These are phyloP conservation scores for Cantharellus anzutake DNA, from an alignment of 768 basidiomycete species.

Conservation along the genomic window DNA sequence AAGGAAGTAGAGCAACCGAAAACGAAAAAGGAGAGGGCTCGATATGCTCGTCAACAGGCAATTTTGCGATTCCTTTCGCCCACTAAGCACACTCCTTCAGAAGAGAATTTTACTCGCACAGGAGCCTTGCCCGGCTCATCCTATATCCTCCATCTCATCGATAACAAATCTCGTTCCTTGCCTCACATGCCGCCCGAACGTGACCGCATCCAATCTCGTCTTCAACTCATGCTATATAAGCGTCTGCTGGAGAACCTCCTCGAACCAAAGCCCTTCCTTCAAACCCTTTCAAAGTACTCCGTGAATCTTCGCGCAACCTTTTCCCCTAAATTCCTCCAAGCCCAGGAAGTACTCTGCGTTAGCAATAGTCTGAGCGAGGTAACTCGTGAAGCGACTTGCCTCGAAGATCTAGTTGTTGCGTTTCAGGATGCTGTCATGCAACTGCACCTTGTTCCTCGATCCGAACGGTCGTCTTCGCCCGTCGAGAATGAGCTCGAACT, in stretches of 20 bases:
- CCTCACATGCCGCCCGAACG: conserved; percentile 16
- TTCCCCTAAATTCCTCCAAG: background rate
- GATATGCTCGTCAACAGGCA: too few species aligned
- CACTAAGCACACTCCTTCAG: too few species aligned
- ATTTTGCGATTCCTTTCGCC: too few species aligned
- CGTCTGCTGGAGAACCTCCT: conserved; percentile 16
- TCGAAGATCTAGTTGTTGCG: background rate
- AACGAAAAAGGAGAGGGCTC: too few species aligned
- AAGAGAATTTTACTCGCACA: background rate
- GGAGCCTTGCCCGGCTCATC: conserved; percentile 3
- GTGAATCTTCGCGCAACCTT: background rate
- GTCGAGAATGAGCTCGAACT: background rate
- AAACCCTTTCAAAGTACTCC: background rate
- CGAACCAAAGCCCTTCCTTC: background rate
- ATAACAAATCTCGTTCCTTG: conserved; percentile 18
- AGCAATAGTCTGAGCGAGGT: background rate
- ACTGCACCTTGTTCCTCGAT: background rate
- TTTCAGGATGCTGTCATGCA: background rate
- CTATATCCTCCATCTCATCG: conserved; percentile 16
- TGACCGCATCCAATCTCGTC: conserved; percentile 15
- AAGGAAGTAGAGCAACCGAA: background rate
- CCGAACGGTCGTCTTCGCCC: background rate
- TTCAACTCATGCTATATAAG: conserved; percentile 22
- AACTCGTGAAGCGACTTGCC: background rate
- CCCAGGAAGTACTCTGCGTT: background rate